A percentile compares a stretch with the other conserved stretches of the same genome.
phyloP scores from a whole-genome alignment of 257 asterid species.

The Solanum arcanum region DNA sequence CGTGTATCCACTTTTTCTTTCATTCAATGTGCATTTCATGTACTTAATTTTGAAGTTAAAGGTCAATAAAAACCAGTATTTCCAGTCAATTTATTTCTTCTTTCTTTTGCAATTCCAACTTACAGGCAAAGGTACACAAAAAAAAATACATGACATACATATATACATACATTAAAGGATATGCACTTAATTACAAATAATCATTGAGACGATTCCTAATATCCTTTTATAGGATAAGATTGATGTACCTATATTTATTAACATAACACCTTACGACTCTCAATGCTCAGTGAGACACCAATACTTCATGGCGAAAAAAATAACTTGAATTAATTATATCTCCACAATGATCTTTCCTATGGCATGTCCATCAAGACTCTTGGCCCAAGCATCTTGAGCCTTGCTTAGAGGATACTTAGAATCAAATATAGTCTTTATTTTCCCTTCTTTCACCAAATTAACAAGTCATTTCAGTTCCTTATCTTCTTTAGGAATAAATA shows the following conservation, averaged over 20 bases:
- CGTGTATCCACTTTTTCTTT: background rate
- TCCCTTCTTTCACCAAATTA: constrained; percentile 47
- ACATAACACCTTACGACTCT: too few species aligned
- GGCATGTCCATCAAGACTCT: constrained; percentile 53
- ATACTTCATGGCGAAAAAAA: background rate
- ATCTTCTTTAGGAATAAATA: constrained; percentile 24
- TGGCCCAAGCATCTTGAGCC: constrained; percentile 56
- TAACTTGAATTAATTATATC: background rate
- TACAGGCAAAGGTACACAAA: too few species aligned
- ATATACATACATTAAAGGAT: too few species aligned
- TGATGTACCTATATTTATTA: too few species aligned
- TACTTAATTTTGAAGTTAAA: background rate
- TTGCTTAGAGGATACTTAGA: constrained; percentile 36
- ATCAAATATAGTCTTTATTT: constrained; percentile 34
- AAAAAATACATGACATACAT: too few species aligned
- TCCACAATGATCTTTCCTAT: constrained; percentile 43
- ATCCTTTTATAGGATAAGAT: too few species aligned
- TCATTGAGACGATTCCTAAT: too few species aligned
- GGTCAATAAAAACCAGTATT: background rate
- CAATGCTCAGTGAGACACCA: too few species aligned
- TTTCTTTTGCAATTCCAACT: too few species aligned
- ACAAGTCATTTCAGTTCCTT: constrained; percentile 25
- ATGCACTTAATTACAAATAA: too few species aligned
- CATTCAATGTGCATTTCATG: background rate
- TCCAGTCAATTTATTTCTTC: too few species aligned